Base-by-base conservation (phyloP, 495 filamentous ascomycete genomes). In the Penicillium coprophilum region DNA sequence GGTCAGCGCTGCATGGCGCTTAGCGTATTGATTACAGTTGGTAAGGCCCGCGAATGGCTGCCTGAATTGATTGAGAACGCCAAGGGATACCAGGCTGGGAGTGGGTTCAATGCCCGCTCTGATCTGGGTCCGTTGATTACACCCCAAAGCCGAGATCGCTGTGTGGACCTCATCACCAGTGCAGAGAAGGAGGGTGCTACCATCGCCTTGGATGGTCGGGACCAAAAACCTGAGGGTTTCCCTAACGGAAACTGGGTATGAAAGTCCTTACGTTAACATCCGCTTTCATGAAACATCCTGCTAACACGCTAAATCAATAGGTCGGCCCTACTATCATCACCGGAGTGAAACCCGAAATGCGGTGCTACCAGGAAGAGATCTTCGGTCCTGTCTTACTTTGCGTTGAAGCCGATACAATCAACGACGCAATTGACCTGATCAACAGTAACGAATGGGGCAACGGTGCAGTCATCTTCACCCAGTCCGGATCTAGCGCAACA, bases 1-100 rank as follows among this genome's bases (percentile, higher is more conserved):
- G 94, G 94, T 39, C 94, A 98, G 80, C 83, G 94, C 40, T 98
- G 94, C 72, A 97, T 98, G 94, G 94, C 94, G 31, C 80, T 98
- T 52, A 96, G 90, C 63, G 94, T 94, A 0, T 71, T 94, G 6
- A 92, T 98, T 56, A 91, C 92, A 78, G 91, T 98, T n/a, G 94
- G 92, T 54, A 89, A 93, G 81, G 94, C 93, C 3, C 88, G 90
- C 72, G 86, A 90, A 15, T 98, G 94, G 94, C 78, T 97, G 20
- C 77, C 86, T 1, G 94, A 97, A 67, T 78, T 98, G 44, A 91
- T 90, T 1, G 92, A 96, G 72, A 85, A 89, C 39, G 93, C 95
- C 54, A 96, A 95, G 78, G 75, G 17, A 21, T 47, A 77, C n/a
- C 82, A 97, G 10, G 87, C 84, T 19, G 90, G 97, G 53, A 90